These are phyloP conservation scores for Vinca minor DNA, from an alignment of 257 asterid species.

Conservation along the genomic window DNA sequence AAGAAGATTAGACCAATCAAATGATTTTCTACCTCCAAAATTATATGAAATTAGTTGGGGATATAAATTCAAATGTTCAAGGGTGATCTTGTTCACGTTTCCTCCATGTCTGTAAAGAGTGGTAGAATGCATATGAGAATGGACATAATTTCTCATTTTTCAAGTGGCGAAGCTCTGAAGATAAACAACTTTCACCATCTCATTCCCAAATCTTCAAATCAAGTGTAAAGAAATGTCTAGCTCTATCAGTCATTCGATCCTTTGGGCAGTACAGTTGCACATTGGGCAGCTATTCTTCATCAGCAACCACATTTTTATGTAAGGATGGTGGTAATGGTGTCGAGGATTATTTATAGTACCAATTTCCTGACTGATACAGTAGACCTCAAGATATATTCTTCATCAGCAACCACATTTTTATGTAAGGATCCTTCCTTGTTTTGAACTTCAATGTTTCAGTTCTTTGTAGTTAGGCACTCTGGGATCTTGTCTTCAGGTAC, in stretches of 20 bases:
- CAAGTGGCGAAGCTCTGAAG: no score
- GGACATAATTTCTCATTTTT: no score
- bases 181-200: no score
- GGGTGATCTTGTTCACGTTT: no score
- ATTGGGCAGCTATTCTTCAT: slow-evolving; percentile 26
- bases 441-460: background rate
- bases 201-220: no score
- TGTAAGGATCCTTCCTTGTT: no score
- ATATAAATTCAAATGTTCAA: no score
- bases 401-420: slow-evolving; percentile 22
- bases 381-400: background rate
- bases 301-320: slow-evolving; percentile 21
- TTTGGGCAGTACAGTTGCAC: slow-evolving; percentile 17
- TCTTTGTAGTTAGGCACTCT: background rate
- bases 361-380: background rate
- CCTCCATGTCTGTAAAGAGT: no score
- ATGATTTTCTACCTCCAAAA: no score
- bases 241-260: background rate
- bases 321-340: slow-evolving; percentile 20
- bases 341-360: slow-evolving; percentile 14
- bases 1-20: no score
- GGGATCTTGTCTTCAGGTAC: background rate
- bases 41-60: no score
- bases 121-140: no score
- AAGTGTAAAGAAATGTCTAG: background rate